Conservation (phyloP, 257 asterid species). For the Fraxinus americana region DNA sequence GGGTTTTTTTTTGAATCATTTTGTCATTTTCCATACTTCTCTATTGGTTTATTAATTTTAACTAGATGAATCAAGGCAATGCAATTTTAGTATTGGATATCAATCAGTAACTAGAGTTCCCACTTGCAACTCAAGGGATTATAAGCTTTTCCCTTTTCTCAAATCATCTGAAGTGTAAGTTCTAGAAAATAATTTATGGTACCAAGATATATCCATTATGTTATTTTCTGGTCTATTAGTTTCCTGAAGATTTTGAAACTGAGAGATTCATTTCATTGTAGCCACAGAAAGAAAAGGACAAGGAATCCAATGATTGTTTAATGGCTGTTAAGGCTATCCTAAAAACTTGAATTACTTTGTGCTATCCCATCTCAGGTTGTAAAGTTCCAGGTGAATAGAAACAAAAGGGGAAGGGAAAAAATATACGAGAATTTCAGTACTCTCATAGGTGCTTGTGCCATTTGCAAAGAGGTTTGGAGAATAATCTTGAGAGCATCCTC, state of each 20-base stretch:
- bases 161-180: background rate
- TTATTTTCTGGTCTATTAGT: background rate
- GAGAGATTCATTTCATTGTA: background rate
- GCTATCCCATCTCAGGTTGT: background rate
- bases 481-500: background rate
- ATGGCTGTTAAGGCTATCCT: conserved; percentile 1
- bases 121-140: conserved; percentile 15
- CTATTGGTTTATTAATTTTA: background rate
- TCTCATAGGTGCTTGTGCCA: background rate
- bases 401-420: background rate
- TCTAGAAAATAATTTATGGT: background rate
- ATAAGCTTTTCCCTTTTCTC: background rate
- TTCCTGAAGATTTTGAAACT: background rate
- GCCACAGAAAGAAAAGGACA: background rate
- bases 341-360: background rate
- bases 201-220: background rate
- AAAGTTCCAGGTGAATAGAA: conserved; percentile 2
- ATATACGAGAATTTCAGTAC: background rate
- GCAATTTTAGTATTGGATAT: background rate
- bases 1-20: background rate
- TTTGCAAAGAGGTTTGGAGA: background rate
- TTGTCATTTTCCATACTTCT: background rate
- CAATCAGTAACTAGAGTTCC: no score
- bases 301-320: background rate
- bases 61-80: background rate